A percentile compares a stretch with the other conserved stretches of the same genome.
Evolutionary conservation across 345 rosid genomes (phyloP).

Genomic region (Rhodamnia argentea): DNA sequence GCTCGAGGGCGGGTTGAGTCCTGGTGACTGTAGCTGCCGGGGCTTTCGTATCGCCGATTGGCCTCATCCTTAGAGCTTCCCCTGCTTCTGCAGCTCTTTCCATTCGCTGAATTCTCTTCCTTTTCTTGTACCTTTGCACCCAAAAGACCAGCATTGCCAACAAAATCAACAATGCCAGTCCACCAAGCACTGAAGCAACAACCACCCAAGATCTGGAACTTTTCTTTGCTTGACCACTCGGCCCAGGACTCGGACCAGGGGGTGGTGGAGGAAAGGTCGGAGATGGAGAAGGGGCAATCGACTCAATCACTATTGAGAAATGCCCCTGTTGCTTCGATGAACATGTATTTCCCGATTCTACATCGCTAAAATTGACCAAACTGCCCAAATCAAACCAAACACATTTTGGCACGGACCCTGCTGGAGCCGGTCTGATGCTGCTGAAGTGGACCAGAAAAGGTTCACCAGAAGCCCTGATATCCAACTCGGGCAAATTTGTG

Average conservation of each 20-base stretch:
- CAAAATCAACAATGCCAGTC: slow-evolving; percentile 37
- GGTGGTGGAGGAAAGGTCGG: neutral
- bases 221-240: slow-evolving; percentile 8
- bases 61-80: slow-evolving; percentile 63
- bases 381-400: slow-evolving; percentile 52
- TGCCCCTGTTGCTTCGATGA: slow-evolving; percentile 59
- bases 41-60: slow-evolving; percentile 61
- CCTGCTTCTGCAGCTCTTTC: slow-evolving; percentile 89
- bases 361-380: slow-evolving; percentile 40
- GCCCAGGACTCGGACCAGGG: neutral
- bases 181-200: slow-evolving; percentile 67
- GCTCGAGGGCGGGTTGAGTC: slow-evolving; percentile 80
- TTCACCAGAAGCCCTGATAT: slow-evolving; percentile 27
- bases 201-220: slow-evolving; percentile 43
- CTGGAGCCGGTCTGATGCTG: slow-evolving; percentile 31
- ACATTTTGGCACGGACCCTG: slow-evolving; percentile 53
- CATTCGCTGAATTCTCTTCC: slow-evolving; percentile 62
- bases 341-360: slow-evolving; percentile 48
- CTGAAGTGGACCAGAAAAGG: slow-evolving; percentile 60
- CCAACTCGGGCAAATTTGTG: slow-evolving; percentile 30
- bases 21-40: slow-evolving; percentile 69
- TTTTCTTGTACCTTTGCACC: slow-evolving; percentile 43
- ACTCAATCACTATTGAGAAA: slow-evolving; percentile 73
- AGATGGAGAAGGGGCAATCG: slow-evolving; percentile 37
- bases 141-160: slow-evolving; percentile 38